phyloP scores from a whole-genome alignment of 345 rosid genomes.

The Triadica sebifera region DNA sequence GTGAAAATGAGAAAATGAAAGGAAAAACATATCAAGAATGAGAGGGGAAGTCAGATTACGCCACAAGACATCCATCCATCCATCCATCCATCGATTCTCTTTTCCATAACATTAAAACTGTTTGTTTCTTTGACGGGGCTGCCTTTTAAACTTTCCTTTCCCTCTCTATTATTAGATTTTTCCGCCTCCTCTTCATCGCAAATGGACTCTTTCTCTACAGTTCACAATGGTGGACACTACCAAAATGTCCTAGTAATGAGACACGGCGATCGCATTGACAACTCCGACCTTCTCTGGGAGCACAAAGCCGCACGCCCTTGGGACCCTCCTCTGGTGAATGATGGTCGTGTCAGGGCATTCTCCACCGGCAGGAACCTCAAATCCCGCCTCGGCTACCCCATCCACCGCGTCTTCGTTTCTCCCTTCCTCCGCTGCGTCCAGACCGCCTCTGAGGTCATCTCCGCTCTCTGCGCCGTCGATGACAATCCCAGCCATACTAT shows the following conservation, averaged over 20 bases:
- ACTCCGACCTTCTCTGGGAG: conserved; percentile 54
- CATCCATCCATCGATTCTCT: too few relatives aligned
- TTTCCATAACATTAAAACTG: too few relatives aligned
- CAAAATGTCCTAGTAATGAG: conserved; percentile 86
- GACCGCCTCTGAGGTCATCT: conserved; percentile 61
- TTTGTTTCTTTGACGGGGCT: too few relatives aligned
- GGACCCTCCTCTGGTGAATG: conserved; percentile 70
- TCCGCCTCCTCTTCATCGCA: not conserved
- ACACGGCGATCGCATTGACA: conserved; percentile 86
- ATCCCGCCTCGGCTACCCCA: conserved; percentile 47
- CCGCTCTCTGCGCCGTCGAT: conserved; percentile 50
- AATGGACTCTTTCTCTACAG: conserved; percentile 15
- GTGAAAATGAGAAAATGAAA: not conserved
- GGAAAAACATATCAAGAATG: too few relatives aligned
- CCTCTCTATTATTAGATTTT: not conserved
- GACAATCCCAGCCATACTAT: conserved; percentile 28
- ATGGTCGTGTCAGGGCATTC: conserved; percentile 54
- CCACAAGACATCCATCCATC: not conserved
- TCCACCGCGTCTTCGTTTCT: conserved; percentile 83
- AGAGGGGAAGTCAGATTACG: not conserved
- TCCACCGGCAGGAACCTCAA: conserved; percentile 46
- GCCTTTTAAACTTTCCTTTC: too few relatives aligned
- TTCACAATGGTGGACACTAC: not conserved
- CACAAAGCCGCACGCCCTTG: conserved; percentile 61
- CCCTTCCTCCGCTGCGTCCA: conserved; percentile 82